Evolutionary conservation across 1,284 basidiomycete species (phyloP).

Genomic region (Puccinia triticina): DNA sequence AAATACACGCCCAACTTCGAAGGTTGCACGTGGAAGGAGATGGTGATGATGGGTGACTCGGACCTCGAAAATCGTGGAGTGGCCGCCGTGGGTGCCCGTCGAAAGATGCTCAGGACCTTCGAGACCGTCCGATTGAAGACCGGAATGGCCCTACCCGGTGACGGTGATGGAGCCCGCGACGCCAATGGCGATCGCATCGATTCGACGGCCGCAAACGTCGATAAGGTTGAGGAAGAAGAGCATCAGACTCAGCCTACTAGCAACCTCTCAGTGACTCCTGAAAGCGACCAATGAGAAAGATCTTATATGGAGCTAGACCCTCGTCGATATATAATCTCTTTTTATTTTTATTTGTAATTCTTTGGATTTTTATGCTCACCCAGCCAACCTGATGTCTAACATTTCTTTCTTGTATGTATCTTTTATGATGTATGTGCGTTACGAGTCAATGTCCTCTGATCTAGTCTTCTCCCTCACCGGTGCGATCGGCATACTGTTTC

Average conservation of each 20-base stretch:
- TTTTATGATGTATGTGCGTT: too few species aligned
- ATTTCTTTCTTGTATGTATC: too few species aligned
- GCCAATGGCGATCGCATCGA: conserved; percentile 5
- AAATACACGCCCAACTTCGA: conserved; percentile 97
- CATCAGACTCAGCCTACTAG: not conserved
- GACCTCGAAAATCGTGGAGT: conserved; percentile 91
- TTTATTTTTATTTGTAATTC: not conserved
- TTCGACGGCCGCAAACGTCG: not conserved
- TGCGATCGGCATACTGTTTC: too few species aligned
- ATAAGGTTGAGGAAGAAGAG: conserved; percentile 5
- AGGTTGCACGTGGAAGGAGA: conserved; percentile 85
- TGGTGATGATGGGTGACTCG: conserved; percentile 86
- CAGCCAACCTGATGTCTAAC: too few species aligned
- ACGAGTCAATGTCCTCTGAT: too few species aligned
- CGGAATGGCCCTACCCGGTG: conserved; percentile 56
- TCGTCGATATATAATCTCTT: not conserved
- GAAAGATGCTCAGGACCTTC: conserved; percentile 77
- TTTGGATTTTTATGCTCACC: too few species aligned
- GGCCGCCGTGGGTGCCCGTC: conserved; percentile 87
- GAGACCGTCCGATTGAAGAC: conserved; percentile 59
- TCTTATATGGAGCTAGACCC: not conserved
- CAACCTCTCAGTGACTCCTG: conserved; percentile 13
- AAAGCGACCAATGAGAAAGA: conserved; percentile 1
- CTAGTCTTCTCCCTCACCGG: too few species aligned
- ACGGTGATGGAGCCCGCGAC: conserved; percentile 39